Evolutionary conservation across 345 rosid genomes (phyloP).

Genomic region (Eutrema japonicum): DNA sequence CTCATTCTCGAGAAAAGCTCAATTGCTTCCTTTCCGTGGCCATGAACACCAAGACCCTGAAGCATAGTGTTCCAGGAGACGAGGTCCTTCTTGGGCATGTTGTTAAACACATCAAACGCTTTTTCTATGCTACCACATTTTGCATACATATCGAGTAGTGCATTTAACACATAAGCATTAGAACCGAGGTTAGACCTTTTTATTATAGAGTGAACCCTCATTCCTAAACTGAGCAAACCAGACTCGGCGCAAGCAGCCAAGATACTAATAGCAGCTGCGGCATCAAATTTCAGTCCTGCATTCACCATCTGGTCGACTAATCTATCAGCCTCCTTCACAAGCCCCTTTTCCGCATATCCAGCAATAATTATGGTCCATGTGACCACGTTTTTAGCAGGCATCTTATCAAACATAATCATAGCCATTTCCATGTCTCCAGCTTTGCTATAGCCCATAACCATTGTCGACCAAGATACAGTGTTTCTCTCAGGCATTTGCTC

Average conservation of each 20-base stretch:
- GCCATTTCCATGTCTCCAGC: conserved; percentile 91
- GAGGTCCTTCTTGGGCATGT: conserved; percentile 61
- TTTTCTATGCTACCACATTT: conserved; percentile 71
- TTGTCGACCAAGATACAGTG: conserved; percentile 87
- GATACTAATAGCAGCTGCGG: conserved; percentile 67
- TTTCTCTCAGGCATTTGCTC: conserved; percentile 74
- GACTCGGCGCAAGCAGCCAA: conserved; percentile 86
- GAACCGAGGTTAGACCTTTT: conserved; percentile 49
- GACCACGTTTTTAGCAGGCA: conserved; percentile 78
- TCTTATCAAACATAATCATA: conserved; percentile 69
- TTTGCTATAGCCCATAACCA: conserved; percentile 73
- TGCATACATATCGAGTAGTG: conserved; percentile 84
- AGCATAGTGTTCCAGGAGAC: conserved; percentile 92
- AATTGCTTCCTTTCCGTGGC: conserved; percentile 71
- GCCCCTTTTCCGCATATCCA: conserved; percentile 78
- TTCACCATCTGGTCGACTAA: conserved; percentile 66
- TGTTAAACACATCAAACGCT: conserved; percentile 63
- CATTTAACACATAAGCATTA: conserved; percentile 62
- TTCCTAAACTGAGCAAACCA: conserved; percentile 75
- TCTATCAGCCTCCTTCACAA: conserved; percentile 58
- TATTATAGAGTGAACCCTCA: conserved; percentile 60
- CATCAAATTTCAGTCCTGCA: conserved; percentile 61
- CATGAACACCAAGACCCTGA: conserved; percentile 82
- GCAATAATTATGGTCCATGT: conserved; percentile 88
- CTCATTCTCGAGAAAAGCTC: conserved; percentile 69